Evolutionary conservation across 108 stramenopile genomes (phyloP).

Genomic region (Mediolabrus comicus): DNA sequence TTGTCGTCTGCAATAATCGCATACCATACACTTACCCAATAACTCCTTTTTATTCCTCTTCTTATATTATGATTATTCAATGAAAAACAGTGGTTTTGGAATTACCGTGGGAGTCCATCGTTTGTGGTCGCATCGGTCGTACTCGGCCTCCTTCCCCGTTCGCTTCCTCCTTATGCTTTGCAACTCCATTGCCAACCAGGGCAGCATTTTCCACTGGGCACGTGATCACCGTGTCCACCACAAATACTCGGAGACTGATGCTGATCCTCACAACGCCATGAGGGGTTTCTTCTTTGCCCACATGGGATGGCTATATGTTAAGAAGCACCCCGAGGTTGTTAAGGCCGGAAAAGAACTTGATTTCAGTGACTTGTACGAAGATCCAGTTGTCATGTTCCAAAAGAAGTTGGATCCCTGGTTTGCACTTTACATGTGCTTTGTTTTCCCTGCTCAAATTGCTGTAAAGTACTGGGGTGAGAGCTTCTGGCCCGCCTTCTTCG

Average conservation of each 20-base stretch:
- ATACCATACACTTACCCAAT: background rate
- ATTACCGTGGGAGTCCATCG: conserved; percentile 98
- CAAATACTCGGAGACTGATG: conserved; percentile 97
- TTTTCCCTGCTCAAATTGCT: conserved; percentile 94
- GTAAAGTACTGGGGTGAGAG: conserved; percentile 91
- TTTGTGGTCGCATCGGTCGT: conserved; percentile 97
- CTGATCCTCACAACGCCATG: conserved; percentile 98
- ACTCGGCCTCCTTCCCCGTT: conserved; percentile 84
- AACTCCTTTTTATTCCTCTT: background rate
- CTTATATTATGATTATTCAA: background rate
- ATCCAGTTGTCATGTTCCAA: conserved; percentile 92
- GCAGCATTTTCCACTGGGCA: conserved; percentile 98
- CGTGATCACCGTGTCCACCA: conserved; percentile 98
- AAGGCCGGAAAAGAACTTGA: conserved; percentile 94
- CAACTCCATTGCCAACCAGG: conserved; percentile 99
- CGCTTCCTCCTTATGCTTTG: conserved; percentile 93
- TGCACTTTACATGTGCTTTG: conserved; percentile 98
- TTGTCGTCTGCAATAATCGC: too few relatives aligned
- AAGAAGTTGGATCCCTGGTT: conserved; percentile 97
- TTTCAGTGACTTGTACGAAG: conserved; percentile 90
- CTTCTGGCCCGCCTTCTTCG: conserved; percentile 97
- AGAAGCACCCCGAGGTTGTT: conserved; percentile 95
- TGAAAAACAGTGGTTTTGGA: conserved; percentile 82
- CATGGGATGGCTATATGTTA: conserved; percentile 99
- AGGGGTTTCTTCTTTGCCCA: conserved; percentile 99